phyloP scores from a whole-genome alignment of 306 rosid species.

The Ammopiptanthus mongolicus region DNA sequence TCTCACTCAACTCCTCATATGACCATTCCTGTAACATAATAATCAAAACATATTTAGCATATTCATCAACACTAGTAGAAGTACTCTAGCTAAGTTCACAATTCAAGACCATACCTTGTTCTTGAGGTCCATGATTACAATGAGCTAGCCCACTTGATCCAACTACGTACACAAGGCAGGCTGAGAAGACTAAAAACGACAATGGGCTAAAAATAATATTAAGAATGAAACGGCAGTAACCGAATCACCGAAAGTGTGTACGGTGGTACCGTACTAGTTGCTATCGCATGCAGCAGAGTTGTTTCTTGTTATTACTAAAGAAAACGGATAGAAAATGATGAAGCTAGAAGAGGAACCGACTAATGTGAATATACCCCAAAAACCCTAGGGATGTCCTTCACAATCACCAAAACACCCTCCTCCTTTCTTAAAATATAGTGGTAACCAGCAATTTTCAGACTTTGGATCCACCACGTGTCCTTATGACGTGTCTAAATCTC shows the following conservation, averaged over 20 bases:
- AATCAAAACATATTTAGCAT: neutral
- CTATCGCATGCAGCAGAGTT: neutral
- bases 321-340: neutral
- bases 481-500: slow-evolving; percentile 9
- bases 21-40: slow-evolving; percentile 31
- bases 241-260: slow-evolving; percentile 8
- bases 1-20: slow-evolving; percentile 18
- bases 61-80: neutral
- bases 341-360: slow-evolving; percentile 21
- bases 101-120: slow-evolving; percentile 35
- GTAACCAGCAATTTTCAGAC: slow-evolving; percentile 20
- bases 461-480: slow-evolving; percentile 34
- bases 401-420: slow-evolving; percentile 39
- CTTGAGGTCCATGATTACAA: slow-evolving; percentile 42
- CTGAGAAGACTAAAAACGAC: neutral
- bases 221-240: neutral
- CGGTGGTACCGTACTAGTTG: neutral
- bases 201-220: neutral
- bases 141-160: neutral
- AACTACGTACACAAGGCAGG: no score
- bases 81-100: neutral
- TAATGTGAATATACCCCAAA: slow-evolving; percentile 24
- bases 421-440: neutral
- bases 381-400: slow-evolving; percentile 11
- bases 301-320: neutral